Evolutionary conservation across 1,139 yeast genomes (phyloP).

Genomic region (Blastobotrys capitulatus): DNA sequence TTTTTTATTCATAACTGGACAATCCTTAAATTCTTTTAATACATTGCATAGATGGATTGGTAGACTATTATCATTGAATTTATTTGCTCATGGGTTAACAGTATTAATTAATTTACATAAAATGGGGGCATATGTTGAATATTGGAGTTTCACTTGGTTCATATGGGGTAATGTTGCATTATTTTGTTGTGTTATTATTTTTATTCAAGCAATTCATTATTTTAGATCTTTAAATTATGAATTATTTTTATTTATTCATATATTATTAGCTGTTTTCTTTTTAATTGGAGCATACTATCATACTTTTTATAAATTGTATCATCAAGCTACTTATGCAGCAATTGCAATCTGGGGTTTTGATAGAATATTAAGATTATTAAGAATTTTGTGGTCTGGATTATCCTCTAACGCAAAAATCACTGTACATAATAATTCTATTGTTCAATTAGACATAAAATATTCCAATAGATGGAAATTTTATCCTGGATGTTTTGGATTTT

Average conservation of each 20-base stretch:
- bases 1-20: slow-evolving; percentile 50
- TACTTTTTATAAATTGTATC: slow-evolving; percentile 17
- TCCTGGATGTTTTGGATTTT: slow-evolving; percentile 57
- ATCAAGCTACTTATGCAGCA: slow-evolving; percentile 37
- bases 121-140: background rate
- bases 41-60: slow-evolving; percentile 59
- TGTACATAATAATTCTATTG: slow-evolving; percentile 24
- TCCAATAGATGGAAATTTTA: slow-evolving; percentile 37
- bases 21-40: slow-evolving; percentile 56
- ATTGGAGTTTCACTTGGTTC: slow-evolving; percentile 30
- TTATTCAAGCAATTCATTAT: slow-evolving; percentile 16
- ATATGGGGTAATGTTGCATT: slow-evolving; percentile 22
- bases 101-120: background rate
- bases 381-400: slow-evolving; percentile 37
- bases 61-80: slow-evolving; percentile 42
- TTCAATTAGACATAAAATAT: slow-evolving; percentile 27
- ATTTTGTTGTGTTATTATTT: slow-evolving; percentile 13
- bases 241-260: slow-evolving; percentile 53
- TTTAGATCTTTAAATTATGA: slow-evolving; percentile 19
- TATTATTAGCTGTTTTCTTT: slow-evolving; percentile 51
- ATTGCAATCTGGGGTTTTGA: slow-evolving; percentile 40
- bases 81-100: slow-evolving; percentile 11
- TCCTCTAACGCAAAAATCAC: slow-evolving; percentile 37
- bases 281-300: slow-evolving; percentile 62
- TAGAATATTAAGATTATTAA: slow-evolving; percentile 33